These are phyloP conservation scores for Rhizopus delemar DNA, from an alignment of 371 early-diverging fungal genomes.

Conservation along the genomic window DNA sequence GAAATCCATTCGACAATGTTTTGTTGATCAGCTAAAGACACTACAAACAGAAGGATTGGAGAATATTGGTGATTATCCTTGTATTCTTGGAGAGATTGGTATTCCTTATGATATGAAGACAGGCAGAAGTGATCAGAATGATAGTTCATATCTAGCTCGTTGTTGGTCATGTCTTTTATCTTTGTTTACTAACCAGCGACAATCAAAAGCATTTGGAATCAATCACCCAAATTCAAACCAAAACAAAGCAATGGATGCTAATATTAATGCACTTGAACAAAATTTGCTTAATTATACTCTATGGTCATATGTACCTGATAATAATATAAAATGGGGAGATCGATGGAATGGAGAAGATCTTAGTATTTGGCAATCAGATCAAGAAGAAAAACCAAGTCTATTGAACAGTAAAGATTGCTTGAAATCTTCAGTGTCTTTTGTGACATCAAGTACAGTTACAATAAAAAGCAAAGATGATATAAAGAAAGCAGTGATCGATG, in stretches of 20 bases:
- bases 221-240: conserved; percentile 45
- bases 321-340: conserved; percentile 64
- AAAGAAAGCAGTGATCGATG: conserved; percentile 5
- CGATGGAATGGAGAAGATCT: conserved; percentile 78
- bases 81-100: conserved; percentile 72
- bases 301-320: conserved; percentile 72
- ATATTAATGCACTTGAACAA: conserved; percentile 63
- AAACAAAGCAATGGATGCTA: conserved; percentile 71
- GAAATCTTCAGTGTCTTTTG: neutral
- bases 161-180: conserved; percentile 7
- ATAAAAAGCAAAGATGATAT: conserved; percentile 9
- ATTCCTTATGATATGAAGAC: conserved; percentile 73
- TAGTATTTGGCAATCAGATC: conserved; percentile 40
- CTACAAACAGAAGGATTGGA: conserved; percentile 56
- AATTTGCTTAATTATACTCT: conserved; percentile 63
- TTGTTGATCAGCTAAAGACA: conserved; percentile 58
- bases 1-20: conserved; percentile 59
- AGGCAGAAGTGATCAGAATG: neutral
- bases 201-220: neutral
- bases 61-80: conserved; percentile 55
- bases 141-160: neutral
- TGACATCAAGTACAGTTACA: conserved; percentile 1
- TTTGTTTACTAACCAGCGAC: neutral
- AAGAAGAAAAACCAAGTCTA: neutral
- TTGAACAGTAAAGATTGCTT: neutral